A percentile compares a stretch with the other conserved stretches of the same genome.
Conservation (phyloP, 208 protist genomes). For the Trypanosomatidae sp. region DNA sequence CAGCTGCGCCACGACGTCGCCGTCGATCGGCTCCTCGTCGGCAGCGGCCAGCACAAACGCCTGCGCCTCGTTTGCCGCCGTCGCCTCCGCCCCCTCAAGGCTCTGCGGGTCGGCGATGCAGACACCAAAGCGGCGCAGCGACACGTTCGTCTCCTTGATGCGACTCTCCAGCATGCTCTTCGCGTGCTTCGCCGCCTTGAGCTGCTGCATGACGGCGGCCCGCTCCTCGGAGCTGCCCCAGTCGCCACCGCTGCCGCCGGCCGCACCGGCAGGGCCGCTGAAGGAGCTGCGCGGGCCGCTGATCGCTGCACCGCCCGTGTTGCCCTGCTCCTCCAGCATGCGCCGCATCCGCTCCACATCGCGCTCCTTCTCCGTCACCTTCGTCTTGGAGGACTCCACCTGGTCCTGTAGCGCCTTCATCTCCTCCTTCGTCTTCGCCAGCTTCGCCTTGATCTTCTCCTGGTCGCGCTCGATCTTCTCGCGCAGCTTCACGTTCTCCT, state of each 20-base stretch:
- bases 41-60: conserved; percentile 73
- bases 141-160: conserved; percentile 81
- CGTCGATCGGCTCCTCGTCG: conserved; percentile 66
- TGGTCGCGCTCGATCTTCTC: conserved; percentile 92
- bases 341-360: conserved; percentile 77
- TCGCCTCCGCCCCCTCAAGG: conserved; percentile 23
- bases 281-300: conserved; percentile 9
- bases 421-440: conserved; percentile 81
- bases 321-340: conserved; percentile 71
- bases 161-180: conserved; percentile 56
- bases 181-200: conserved; percentile 53
- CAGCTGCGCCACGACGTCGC: conserved; percentile 71
- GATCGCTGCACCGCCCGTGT: conserved; percentile 1
- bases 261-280: conserved; percentile 3
- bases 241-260: background rate
- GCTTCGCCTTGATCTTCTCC: conserved; percentile 90
- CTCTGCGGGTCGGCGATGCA: conserved; percentile 64
- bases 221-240: conserved; percentile 31
- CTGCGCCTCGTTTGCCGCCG: conserved; percentile 29
- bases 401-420: conserved; percentile 74
- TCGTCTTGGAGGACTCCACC: conserved; percentile 49
- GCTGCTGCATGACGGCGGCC: conserved; percentile 38
- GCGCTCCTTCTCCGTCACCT: conserved; percentile 67
- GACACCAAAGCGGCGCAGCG: conserved; percentile 77
- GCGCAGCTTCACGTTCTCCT: conserved; percentile 86